Base-by-base conservation (phyloP, 1,139 yeast species). In the Diutina scorzettiae region DNA sequence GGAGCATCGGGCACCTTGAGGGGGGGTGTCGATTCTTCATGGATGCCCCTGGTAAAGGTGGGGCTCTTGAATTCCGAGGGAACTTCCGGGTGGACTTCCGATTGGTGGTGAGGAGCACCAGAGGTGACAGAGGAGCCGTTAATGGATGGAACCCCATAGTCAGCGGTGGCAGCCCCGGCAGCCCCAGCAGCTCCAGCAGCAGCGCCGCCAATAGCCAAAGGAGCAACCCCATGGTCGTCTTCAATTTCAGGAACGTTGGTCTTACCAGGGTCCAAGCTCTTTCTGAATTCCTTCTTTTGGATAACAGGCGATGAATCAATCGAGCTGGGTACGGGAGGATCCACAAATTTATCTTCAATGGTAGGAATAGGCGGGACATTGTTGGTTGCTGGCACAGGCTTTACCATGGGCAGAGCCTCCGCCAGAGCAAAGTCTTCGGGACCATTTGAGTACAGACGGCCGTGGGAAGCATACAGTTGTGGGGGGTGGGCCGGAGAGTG, bases 361-460 rank as follows among this genome's bases (percentile, higher is more conserved):
- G 11, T 19, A 25, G 23, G 23, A 12, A 34, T 5, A n/a, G 39
- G 39, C 11, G 39, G 39, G 18, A 34, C 24, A 4, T 34, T 27
- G 3, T 18, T 14, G 5, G 28, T 12, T n/a, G 18, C 3, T 8
- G 27, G 3, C 27, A 34, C 39, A 7, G 39, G 39, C 6, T 34
- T 34, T 9, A 34, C 39, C 27, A 34, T 14, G 3, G 39, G 39
- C 39, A 34, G 39, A 8, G 39, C 39, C 16, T 34, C 39, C n/a
- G 39, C 39, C 39, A 23, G 28, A 14, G 39, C 39, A 34, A 34
- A 34, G 41, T 68, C 73, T 43, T 68, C 73, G 8, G 66, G 59
- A 1, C 69, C 71, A 37, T 64, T 65, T 19, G 69, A 64, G 42
- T 59, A 54, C 44, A 68, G 63, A 48, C 70, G 56, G 18, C 64